Conservation (phyloP, 495 filamentous ascomycete species). For the Aspergillus conjunctus region DNA sequence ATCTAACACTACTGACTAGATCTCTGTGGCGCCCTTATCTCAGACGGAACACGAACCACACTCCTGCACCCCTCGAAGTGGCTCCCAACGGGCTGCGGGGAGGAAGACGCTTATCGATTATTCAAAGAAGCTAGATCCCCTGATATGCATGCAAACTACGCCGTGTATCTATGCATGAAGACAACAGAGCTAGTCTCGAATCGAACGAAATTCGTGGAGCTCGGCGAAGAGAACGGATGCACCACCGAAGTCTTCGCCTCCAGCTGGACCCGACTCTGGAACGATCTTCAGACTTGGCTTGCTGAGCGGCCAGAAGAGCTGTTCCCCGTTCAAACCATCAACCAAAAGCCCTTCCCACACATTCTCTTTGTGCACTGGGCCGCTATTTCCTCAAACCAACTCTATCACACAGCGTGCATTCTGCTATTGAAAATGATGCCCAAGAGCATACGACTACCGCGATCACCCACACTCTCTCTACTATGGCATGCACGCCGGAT, state of each 20-base stretch:
- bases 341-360: slow-evolving; percentile 43
- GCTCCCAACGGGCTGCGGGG: slow-evolving; percentile 35
- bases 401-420: slow-evolving; percentile 51
- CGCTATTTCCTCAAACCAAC: slow-evolving; percentile 53
- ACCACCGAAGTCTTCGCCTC: slow-evolving; percentile 28
- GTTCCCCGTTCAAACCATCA: slow-evolving; percentile 36
- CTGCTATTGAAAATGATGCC: slow-evolving; percentile 46
- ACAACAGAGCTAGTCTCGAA: slow-evolving; percentile 45
- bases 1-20: slow-evolving; percentile 30
- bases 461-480: slow-evolving; percentile 28
- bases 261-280: slow-evolving; percentile 45
- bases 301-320: slow-evolving; percentile 43
- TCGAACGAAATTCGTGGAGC: slow-evolving; percentile 40
- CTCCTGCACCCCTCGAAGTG: slow-evolving; percentile 46
- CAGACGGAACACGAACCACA: slow-evolving; percentile 46
- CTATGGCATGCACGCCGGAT: slow-evolving; percentile 53
- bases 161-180: slow-evolving; percentile 48
- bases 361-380: slow-evolving; percentile 50
- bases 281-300: slow-evolving; percentile 46
- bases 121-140: slow-evolving; percentile 35
- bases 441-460: slow-evolving; percentile 33
- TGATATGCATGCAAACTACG: slow-evolving; percentile 50
- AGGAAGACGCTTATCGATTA: slow-evolving; percentile 33
- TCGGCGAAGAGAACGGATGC: slow-evolving; percentile 37
- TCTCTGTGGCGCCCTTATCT: slow-evolving; percentile 51